phyloP scores from a whole-genome alignment of 2,329 filamentous ascomycete species.

The Lasiodiplodia citricola region DNA sequence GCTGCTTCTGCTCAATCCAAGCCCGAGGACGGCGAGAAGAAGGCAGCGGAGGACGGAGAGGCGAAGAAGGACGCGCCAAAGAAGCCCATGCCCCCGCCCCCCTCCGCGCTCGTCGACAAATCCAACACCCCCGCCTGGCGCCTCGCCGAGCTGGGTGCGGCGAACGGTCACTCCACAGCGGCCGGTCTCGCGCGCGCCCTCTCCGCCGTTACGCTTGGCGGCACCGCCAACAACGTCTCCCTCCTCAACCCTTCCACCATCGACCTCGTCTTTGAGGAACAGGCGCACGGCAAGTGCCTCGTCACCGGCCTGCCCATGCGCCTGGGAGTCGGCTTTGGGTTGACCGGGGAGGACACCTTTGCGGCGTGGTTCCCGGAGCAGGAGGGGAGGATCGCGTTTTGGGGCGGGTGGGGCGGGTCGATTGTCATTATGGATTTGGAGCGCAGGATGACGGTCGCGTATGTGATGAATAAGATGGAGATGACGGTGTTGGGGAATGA shows the following conservation, averaged over 20 bases:
- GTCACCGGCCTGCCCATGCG: background rate
- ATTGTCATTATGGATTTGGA: constrained; percentile 31
- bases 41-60: background rate
- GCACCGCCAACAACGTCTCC: constrained; percentile 39
- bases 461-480: constrained; percentile 33
- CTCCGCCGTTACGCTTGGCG: constrained; percentile 44
- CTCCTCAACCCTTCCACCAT: constrained; percentile 40
- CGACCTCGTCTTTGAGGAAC: background rate
- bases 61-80: background rate
- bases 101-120: background rate
- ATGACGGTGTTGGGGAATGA: constrained; percentile 2
- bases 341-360: background rate
- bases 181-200: constrained; percentile 50
- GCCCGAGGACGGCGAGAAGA: too few relatives aligned
- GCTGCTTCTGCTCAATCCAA: background rate
- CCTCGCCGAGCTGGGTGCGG: background rate
- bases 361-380: background rate
- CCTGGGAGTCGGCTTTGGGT: background rate
- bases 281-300: background rate
- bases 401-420: constrained; percentile 33
- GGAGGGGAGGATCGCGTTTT: constrained; percentile 23
- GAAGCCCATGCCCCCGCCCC: background rate
- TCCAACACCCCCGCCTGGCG: constrained; percentile 5
- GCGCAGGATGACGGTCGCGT: constrained; percentile 30
- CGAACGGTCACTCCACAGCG: constrained; percentile 43